A percentile compares a stretch with the other conserved stretches of the same genome.
phyloP scores from a whole-genome alignment of 179 eudicot species.

The Beta lomatogona region DNA sequence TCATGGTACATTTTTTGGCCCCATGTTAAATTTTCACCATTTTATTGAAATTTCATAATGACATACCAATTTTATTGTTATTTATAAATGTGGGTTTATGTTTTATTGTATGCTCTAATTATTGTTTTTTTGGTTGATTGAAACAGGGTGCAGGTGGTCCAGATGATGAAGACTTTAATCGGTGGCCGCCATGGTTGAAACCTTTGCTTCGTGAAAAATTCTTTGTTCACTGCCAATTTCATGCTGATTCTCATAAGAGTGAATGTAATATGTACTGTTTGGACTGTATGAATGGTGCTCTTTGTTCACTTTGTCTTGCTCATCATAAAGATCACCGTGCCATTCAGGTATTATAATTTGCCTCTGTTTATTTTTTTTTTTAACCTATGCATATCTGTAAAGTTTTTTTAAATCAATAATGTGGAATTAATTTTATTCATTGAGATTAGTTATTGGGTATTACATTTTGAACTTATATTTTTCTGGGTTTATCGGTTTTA shows the following conservation, averaged over 20 bases:
- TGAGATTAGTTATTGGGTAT: not conserved
- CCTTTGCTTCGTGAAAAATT: slow-evolving; percentile 61
- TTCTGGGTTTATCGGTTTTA: not conserved
- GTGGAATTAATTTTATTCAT: too few species aligned
- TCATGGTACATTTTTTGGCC: slow-evolving; percentile 47
- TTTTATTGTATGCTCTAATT: not conserved
- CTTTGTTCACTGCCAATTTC: slow-evolving; percentile 74
- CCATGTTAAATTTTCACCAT: not conserved
- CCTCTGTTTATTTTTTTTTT: not conserved
- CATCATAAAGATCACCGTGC: slow-evolving; percentile 74
- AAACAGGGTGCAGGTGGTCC: slow-evolving; percentile 40
- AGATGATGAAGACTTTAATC: slow-evolving; percentile 69
- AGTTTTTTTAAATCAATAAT: too few species aligned
- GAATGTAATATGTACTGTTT: slow-evolving; percentile 96
- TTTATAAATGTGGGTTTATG: not conserved
- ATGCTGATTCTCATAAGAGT: slow-evolving; percentile 86
- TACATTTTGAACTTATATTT: not conserved
- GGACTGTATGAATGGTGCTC: slow-evolving; percentile 76
- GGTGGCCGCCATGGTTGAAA: slow-evolving; percentile 90
- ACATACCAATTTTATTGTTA: not conserved
- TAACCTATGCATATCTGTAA: too few species aligned
- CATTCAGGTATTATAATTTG: slow-evolving; percentile 66
- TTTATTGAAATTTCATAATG: not conserved
- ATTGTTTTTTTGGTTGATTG: not conserved
- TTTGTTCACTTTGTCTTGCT: slow-evolving; percentile 74